phyloP scores from a whole-genome alignment of 768 basidiomycete genomes.

The Hortiboletus flavorubellus region DNA sequence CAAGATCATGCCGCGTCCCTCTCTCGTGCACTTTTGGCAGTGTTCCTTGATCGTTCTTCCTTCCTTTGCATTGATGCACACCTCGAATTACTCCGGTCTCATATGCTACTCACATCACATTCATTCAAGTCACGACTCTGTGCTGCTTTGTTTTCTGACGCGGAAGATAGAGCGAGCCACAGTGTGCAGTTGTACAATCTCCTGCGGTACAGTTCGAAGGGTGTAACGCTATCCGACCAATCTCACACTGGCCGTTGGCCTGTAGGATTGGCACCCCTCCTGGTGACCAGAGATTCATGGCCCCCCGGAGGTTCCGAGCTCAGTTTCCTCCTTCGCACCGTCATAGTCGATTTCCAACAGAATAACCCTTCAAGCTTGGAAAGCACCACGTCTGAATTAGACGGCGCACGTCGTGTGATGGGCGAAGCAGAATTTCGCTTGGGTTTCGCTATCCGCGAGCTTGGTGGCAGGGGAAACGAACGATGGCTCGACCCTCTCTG shows the following conservation, averaged over 20 bases:
- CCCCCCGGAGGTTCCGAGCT: slow-evolving; percentile 85
- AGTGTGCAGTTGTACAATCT: slow-evolving; percentile 27
- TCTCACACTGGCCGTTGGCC: slow-evolving; percentile 42
- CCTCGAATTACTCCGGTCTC: slow-evolving; percentile 66
- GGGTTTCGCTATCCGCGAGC: slow-evolving; percentile 80
- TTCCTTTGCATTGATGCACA: slow-evolving; percentile 69
- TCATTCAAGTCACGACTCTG: slow-evolving; percentile 70
- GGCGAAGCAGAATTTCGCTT: slow-evolving; percentile 73
- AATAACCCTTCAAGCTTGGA: slow-evolving; percentile 17
- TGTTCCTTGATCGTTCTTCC: slow-evolving; percentile 61
- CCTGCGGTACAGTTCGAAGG: slow-evolving; percentile 20
- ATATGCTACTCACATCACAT: slow-evolving; percentile 68
- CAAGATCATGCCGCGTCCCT: slow-evolving; percentile 59
- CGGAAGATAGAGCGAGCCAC: slow-evolving; percentile 44
- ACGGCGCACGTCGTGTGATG: slow-evolving; percentile 35
- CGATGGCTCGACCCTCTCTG: slow-evolving; percentile 82
- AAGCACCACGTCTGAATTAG: slow-evolving; percentile 25
- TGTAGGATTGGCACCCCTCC: slow-evolving; percentile 67
- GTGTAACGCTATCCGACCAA: slow-evolving; percentile 19
- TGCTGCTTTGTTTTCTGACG: slow-evolving; percentile 75
- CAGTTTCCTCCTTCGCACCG: slow-evolving; percentile 77
- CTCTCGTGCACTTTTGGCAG: slow-evolving; percentile 60
- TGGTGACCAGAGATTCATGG: slow-evolving; percentile 78
- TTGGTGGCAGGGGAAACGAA: slow-evolving; percentile 61
- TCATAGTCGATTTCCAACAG: slow-evolving; percentile 79